Evolutionary conservation across 306 rosid species (phyloP), one percentile per base, ranked within the genome.

Genomic region (Dalbergia cultrata): DNA sequence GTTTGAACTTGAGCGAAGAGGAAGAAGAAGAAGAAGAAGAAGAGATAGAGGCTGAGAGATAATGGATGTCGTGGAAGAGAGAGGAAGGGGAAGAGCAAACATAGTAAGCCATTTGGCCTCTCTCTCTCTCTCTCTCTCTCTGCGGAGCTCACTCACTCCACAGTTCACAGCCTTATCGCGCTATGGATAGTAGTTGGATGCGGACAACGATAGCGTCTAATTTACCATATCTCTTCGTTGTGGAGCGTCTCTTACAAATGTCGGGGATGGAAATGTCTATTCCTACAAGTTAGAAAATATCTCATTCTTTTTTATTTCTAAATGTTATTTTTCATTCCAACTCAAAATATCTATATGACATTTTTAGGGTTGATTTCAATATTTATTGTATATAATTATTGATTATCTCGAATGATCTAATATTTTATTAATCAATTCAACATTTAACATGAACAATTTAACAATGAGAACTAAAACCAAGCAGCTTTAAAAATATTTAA

Each of bases 11-110:
- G 52, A 43, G 79, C 0, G 84, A 37, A 0, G 84, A 79, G 52
- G 76, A 74, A 50, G 84, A 79, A 57, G 76, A 74, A 50, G 84
- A 80, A 17, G 84, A 80, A 17, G 88, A 83, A 39, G 52, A 79
- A 78, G 74, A 81, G 74, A 82, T 63, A 8, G 85, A 59, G 68
- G 74, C 86, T 17, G 60, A 54, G 60, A 54, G 60, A 17, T 9
- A 54, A 7, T 54, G 60, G 60, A 78, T 80, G 67, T 90, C 93
- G 22, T 77, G 89, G 74, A 91, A 85, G 73, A 91, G 87, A 43
- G 92, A 69, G 47, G 94, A 90, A 13, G 97, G 87, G 0, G 97
- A 87, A 66, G 97, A 87, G 76, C 87, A 89, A 18, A 91, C 81
- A 74, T 86, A 82, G 83, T 77, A 90, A 39, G 97, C 96, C 99